Evolutionary conservation across 441 rosid genomes (phyloP).

Genomic region (Erysimum pusillum): DNA sequence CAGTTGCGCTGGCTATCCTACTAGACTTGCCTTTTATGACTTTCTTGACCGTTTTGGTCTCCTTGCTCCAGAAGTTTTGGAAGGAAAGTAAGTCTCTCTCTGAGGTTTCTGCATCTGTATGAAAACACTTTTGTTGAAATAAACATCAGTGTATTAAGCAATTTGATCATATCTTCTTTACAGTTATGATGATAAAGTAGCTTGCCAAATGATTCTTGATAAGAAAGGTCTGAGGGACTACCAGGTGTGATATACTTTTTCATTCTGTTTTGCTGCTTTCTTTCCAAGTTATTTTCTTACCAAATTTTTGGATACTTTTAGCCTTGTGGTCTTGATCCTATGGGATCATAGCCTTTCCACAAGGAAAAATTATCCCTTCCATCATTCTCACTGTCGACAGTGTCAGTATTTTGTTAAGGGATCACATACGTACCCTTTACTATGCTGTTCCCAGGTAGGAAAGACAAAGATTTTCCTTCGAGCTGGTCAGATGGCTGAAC

Average conservation of each 20-base stretch:
- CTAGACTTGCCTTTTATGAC: constrained; percentile 77
- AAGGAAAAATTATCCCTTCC: constrained; percentile 9
- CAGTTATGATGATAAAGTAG: constrained; percentile 73
- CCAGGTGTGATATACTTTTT: constrained; percentile 61
- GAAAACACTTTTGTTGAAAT: constrained; percentile 17
- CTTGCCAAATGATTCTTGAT: constrained; percentile 74
- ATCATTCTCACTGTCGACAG: constrained; percentile 3
- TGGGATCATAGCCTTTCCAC: constrained; percentile 22
- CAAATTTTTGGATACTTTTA: constrained; percentile 6
- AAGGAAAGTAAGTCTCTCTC: constrained; percentile 68
- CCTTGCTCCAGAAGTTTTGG: constrained; percentile 77
- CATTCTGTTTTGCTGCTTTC: constrained; percentile 30
- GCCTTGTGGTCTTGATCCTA: constrained; percentile 9
- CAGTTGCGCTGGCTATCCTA: constrained; percentile 86
- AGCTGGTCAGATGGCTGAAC: constrained; percentile 90
- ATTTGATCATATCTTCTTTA: constrained; percentile 38
- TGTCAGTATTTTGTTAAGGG: constrained; percentile 15
- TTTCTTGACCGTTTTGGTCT: constrained; percentile 77
- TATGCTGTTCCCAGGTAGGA: constrained; percentile 63
- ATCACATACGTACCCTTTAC: constrained; percentile 25
- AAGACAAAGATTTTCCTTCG: constrained; percentile 75
- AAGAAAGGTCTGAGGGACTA: constrained; percentile 77
- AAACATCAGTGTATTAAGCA: constrained; percentile 30
- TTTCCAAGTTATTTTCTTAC: constrained; percentile 25
- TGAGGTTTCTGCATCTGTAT: constrained; percentile 31